Evolutionary conservation across 2,329 filamentous ascomycete genomes (phyloP), one percentile per base, ranked within the genome.

Genomic region (Plectosphaerella cucumerina): DNA sequence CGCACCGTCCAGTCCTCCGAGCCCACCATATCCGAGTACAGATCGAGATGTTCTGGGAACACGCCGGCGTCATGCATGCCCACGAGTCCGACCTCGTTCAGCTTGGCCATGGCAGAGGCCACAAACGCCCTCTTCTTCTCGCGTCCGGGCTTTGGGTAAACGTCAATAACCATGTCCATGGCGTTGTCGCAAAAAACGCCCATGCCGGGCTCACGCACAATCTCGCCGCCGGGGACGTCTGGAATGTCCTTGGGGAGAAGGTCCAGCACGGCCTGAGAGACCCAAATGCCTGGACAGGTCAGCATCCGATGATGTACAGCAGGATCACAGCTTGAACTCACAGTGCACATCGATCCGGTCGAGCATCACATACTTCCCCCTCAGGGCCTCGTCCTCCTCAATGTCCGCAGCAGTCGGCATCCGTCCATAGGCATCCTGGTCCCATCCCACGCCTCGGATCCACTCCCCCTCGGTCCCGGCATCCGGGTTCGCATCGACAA

Each of bases 161-260:
- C 58, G 2, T 71, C 66, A 51, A 74, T 70, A 34, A 87, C 74
- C 47, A 85, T 64, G 42, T 85, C 81, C 78, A 88, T 87, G 21
- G 85, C 85, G 60, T 88, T 88, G 64, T 89, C 85, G 61, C 86
- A 89, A 58, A 89, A 88, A 10, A 89, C 84, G 41, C 86, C 85
- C 59, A 77, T 73, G 0, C 82, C 82, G 1, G 85, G 84, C 4
- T 80, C 68, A 26, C 76, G 73, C 14, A 85, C 64, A 11, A 87
- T 77, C 53, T 87, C 82, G 2, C 86, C 86, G 11, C 85, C 85
- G 1, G 83, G 81, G 5, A 80, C 63, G 50, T 79, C 74, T 2
- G 75, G 70, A 22, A 78, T 56, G 9, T 77, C 72, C 1, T 68
- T 58, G 0, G 84, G 78, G 6, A 89, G 74, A 2, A 88, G 72